Evolutionary conservation across 2,329 filamentous ascomycete species (phyloP).

Genomic region (Curvularia sp.): DNA sequence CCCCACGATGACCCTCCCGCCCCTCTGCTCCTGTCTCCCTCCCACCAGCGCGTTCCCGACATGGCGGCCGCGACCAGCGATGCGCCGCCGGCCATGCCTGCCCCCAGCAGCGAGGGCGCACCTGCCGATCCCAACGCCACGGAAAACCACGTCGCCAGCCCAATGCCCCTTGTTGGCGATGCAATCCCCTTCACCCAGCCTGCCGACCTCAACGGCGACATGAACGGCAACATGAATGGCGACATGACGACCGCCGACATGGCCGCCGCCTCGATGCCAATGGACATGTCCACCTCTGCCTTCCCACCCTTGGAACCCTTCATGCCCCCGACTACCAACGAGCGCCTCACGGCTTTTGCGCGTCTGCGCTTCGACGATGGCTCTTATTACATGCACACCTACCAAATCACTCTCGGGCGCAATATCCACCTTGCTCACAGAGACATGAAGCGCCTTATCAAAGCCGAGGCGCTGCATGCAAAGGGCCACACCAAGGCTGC

Average conservation of each 20-base stretch:
- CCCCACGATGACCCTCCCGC: slow-evolving; percentile 36
- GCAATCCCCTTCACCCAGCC: slow-evolving; percentile 33
- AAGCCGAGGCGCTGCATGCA: slow-evolving; percentile 36
- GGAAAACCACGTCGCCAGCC: slow-evolving; percentile 15
- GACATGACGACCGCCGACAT: neutral
- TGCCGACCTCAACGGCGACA: slow-evolving; percentile 7
- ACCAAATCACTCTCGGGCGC: slow-evolving; percentile 74
- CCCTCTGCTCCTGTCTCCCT: slow-evolving; percentile 29
- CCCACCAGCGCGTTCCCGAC: slow-evolving; percentile 30
- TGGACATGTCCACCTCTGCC: slow-evolving; percentile 22
- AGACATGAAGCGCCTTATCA: slow-evolving; percentile 60
- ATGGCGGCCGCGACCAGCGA: slow-evolving; percentile 18
- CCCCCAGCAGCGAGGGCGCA: slow-evolving; percentile 18
- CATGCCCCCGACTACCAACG: slow-evolving; percentile 30
- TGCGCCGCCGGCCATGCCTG: slow-evolving; percentile 26
- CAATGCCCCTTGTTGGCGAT: slow-evolving; percentile 29
- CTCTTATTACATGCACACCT: slow-evolving; percentile 80
- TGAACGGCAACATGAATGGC: slow-evolving; percentile 5
- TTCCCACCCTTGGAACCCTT: slow-evolving; percentile 25
- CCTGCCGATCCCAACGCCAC: slow-evolving; percentile 21
- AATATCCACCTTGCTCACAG: slow-evolving; percentile 62
- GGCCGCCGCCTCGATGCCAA: neutral
- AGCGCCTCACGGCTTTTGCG: slow-evolving; percentile 65
- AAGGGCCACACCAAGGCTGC: slow-evolving; percentile 38
- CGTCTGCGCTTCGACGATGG: slow-evolving; percentile 77